Evolutionary conservation across 2,329 filamentous ascomycete genomes (phyloP).

Genomic region (Harringtonia aguacate): DNA sequence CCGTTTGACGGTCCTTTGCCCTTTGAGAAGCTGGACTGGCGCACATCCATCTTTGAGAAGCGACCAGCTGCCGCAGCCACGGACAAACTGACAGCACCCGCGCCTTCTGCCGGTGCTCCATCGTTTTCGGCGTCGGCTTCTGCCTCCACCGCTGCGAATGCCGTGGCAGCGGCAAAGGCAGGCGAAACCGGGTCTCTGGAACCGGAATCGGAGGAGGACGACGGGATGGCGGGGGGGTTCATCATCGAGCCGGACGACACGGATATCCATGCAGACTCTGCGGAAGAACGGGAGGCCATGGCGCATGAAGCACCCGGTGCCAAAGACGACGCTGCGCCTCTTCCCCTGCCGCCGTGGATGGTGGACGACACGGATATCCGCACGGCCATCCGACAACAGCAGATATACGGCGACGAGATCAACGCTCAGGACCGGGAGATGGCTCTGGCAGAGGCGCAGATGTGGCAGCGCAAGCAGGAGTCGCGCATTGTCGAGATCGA

Average conservation of each 20-base stretch:
- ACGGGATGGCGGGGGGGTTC: slow-evolving; percentile 55
- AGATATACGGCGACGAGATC: slow-evolving; percentile 44
- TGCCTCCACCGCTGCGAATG: neutral
- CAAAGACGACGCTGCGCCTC: slow-evolving; percentile 29
- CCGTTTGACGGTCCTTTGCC: slow-evolving; percentile 72
- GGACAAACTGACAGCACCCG: no score
- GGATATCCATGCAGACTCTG: no score
- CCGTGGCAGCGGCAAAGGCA: slow-evolving; percentile 3
- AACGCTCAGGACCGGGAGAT: slow-evolving; percentile 52
- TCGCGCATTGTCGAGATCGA: slow-evolving; percentile 48
- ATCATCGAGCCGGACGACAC: slow-evolving; percentile 24
- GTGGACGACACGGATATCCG: slow-evolving; percentile 54
- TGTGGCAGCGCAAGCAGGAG: slow-evolving; percentile 29
- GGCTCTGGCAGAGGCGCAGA: slow-evolving; percentile 43
- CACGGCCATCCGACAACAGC: slow-evolving; percentile 48
- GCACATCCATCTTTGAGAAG: slow-evolving; percentile 43
- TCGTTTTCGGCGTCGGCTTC: neutral
- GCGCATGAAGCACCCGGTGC: slow-evolving; percentile 14
- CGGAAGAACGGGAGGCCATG: no score
- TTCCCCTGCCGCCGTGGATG: slow-evolving; percentile 70
- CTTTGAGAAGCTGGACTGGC: slow-evolving; percentile 76
- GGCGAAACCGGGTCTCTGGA: slow-evolving; percentile 15
- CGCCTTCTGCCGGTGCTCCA: no score
- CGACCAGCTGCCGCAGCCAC: slow-evolving; percentile 19
- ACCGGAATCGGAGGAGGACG: slow-evolving; percentile 21